Base-by-base conservation (phyloP, 2,329 filamentous ascomycete species). In the Leptographium wingfieldii region DNA sequence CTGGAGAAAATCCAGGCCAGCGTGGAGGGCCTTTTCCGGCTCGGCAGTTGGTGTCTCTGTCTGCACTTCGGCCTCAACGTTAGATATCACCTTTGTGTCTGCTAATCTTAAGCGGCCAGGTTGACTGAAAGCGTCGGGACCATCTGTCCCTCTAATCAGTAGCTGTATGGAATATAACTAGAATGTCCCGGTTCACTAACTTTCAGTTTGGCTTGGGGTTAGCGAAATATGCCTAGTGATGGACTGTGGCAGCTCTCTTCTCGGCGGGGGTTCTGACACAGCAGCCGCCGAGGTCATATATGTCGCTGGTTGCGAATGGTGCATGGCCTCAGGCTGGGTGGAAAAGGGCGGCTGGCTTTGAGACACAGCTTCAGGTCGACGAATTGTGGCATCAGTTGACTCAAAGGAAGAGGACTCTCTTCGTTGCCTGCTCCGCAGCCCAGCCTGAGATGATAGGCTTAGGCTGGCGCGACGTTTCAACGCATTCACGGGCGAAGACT, bases 221-320 rank as follows among this genome's bases (percentile, higher is more conserved):
- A 40, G 60, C 0, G 61, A 60, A 27, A 64, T 54, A 27, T 63
- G 63, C 6, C 64, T 55, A 1, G 22, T 56, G 4, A 65, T 46
- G 0, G 63, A 49, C 19, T 25, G 55, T 0, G 64, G 64, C 10
- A 65, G 54, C 12, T 63, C 61, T 12, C 64, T 56, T 35, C 60
- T 38, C 14, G 64, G 64, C 3, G 64, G 63, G 1, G 64, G 64
- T 27, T 62, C 55, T 7, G 43, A 49, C n/a, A 55, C 33, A 1
- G 31, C 49, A 2, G 49, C 40, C 2, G 10, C 22, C 9, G 16
- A 2, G 3, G 31, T 14, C 14, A 22, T 27, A 11, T 38, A 27
- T 9, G 19, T 19, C 6, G 22, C 10, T 2, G 29, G 22, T 1
- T 22, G 49, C 1, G 33, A 35, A 19, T 57, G 51, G 5, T n/a